Conservation (phyloP, 192 early-diverging fungal genomes). For the Coemansia sp. region DNA sequence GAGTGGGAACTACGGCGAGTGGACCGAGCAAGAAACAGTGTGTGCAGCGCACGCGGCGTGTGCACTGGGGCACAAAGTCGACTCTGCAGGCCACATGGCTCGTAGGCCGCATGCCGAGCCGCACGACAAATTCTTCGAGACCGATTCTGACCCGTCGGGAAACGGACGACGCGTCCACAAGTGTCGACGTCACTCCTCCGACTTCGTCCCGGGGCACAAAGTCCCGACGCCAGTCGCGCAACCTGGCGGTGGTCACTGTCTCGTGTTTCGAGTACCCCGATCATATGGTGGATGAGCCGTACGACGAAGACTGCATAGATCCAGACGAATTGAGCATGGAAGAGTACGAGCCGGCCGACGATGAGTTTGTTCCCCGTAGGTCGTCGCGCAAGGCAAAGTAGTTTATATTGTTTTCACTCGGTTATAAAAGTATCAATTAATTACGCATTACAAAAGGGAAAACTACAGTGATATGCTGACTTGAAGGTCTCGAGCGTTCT, state of each 20-base stretch:
- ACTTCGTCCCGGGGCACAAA: not conserved
- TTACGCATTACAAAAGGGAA: not conserved
- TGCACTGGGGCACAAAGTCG: constrained; percentile 37
- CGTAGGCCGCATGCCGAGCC: not conserved
- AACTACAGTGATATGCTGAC: not conserved
- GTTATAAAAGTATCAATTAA: not conserved
- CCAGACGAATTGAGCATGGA: not conserved
- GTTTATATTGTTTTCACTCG: not conserved
- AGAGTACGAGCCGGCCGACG: constrained; percentile 9
- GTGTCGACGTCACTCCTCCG: no score
- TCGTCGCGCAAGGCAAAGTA: constrained; percentile 6
- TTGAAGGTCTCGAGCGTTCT: constrained; percentile 9
- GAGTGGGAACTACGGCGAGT: not conserved
- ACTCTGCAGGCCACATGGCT: constrained; percentile 22
- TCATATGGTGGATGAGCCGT: constrained; percentile 4
- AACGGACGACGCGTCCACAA: no score
- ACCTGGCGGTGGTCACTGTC: constrained; percentile 23
- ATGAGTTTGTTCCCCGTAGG: constrained; percentile 18
- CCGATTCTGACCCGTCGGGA: constrained; percentile 11
- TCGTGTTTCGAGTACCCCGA: constrained; percentile 36
- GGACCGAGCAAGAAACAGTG: constrained; percentile 45
- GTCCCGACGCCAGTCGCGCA: constrained; percentile 1
- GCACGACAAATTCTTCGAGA: not conserved
- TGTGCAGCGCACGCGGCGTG: constrained; percentile 4
- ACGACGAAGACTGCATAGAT: constrained; percentile 1